Evolutionary conservation across 192 early-diverging fungal genomes (phyloP), one percentile per base, ranked within the genome.

Genomic region (Piromyces sp.): DNA sequence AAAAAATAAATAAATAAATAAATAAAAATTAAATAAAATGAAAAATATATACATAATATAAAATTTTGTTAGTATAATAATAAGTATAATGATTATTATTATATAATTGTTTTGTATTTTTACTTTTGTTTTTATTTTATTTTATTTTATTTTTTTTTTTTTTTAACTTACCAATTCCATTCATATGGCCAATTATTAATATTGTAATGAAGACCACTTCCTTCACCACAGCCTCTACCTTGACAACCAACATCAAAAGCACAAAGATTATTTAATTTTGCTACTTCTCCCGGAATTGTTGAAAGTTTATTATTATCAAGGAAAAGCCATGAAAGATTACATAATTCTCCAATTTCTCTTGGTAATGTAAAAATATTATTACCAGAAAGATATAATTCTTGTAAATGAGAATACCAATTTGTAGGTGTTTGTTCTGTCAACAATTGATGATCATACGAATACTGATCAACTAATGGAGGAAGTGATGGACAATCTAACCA

Each of bases 121-220:
- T n/a, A n/a, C n/a, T n/a, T n/a, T n/a, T n/a, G n/a, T n/a, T n/a
- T n/a, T n/a, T n/a, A n/a, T n/a, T n/a, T n/a, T n/a, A n/a, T n/a
- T n/a, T n/a, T n/a, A n/a, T n/a, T n/a, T n/a, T n/a, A n/a, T n/a
- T n/a, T n/a, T n/a, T n/a, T n/a, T n/a, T n/a, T n/a, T n/a, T n/a
- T n/a, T n/a, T n/a, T n/a, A 11, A 78, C 83, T 79, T 87, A 90
- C 94, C 96, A 97, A 84, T 97, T 97, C 96, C 96, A 97, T 83
- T 97, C 96, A 84, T 94, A 96, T 19, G 93, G 94, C 95, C 95
- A 97, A 85, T 97, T 97, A 51, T 94, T 91, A 81, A 96, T 95
- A 83, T 97, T 97, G 86, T 96, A 97, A 87, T 94, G 95, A 79
- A 97, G 87, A 36, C 86, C 86, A 17, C 81, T 87, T 0, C 86